Base-by-base conservation (phyloP, 371 early-diverging fungal genomes). In the Mycotypha africana region DNA sequence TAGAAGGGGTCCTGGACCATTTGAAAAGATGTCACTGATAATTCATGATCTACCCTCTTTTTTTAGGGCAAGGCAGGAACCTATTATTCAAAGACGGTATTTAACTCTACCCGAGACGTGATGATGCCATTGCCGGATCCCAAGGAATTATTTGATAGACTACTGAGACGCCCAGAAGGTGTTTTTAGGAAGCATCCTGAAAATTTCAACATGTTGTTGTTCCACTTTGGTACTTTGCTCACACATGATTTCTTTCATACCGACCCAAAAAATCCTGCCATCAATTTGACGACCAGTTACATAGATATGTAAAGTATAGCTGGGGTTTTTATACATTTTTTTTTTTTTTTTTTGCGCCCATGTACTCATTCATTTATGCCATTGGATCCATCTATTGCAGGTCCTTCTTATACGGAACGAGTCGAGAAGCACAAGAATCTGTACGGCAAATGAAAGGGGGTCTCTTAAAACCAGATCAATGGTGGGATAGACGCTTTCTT, bases 181-280 rank as follows among this genome's bases (percentile, higher is more conserved):
- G 44, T 43, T 23, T 76, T 76, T 41, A 42, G 34, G 7, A 53
- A 62, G 0, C 71, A 74, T 30, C 45, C 60, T 14, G 42, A 49
- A 14, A 62, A 69, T 0, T 49, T 74, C 37, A 78, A 76, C 17
- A 60, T 66, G 60, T 45, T 76, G 24, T 24, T 78, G 12, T 58
- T 76, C 7, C 65, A 72, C 34, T 38, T 78, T 21, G 79, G 69
- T 9, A 68, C 58, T 22, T 39, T 78, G 14, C 74, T 78, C 36
- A 78, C 76, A 0, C 79, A 78, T 46, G 79, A 78, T 38, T 51
- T 78, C n/a, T 78, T 78, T 41, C 56, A 68, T 38, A 59, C 74
- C 8, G 66, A 65, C 16, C 48, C 73, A 2, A 46, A 37, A 0
- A 43, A 74, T 17, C 68, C 69, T 0, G 38, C 20, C n/a, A 62